Percentiles rank a stretch among this genome's conserved stretches.
Evolutionary conservation across 768 basidiomycete genomes (phyloP).

Genomic region (Auriscalpium orientale): DNA sequence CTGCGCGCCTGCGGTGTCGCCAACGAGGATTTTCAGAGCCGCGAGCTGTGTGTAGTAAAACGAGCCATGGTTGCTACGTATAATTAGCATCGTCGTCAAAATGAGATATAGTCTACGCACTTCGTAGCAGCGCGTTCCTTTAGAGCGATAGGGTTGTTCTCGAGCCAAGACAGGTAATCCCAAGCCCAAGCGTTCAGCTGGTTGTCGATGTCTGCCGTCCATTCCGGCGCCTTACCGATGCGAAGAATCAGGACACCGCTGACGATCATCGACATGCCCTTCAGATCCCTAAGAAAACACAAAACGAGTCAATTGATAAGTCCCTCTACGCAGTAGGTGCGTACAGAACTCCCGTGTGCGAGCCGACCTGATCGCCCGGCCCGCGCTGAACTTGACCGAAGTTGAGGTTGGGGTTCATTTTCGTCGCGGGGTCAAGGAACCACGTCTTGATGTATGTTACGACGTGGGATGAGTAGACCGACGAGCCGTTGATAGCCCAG

Average conservation of each 20-base stretch:
- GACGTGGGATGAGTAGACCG: conserved; percentile 19
- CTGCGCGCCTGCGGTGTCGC: conserved; percentile 20
- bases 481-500: conserved; percentile 21
- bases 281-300: conserved; percentile 15
- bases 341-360: not conserved
- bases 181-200: conserved; percentile 21
- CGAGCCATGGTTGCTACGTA: conserved; percentile 25
- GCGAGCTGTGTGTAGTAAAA: conserved; percentile 26
- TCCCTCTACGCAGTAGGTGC: not conserved
- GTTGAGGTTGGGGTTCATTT: conserved; percentile 26
- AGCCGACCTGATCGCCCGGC: conserved; percentile 1
- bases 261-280: conserved; percentile 23
- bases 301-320: not conserved
- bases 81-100: not conserved
- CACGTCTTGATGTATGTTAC: conserved; percentile 22
- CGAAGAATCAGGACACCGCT: conserved; percentile 24
- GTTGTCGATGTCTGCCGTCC: conserved; percentile 20
- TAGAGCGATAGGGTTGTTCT: conserved; percentile 17
- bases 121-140: conserved; percentile 18
- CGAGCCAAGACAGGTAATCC: conserved; percentile 23
- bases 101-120: conserved; percentile 8
- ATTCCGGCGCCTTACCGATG: conserved; percentile 14
- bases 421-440: conserved; percentile 24
- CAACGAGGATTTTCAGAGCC: conserved; percentile 22
- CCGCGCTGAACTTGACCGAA: conserved; percentile 14